Percentiles rank a stretch among this genome's conserved stretches.
phyloP scores from a whole-genome alignment of 768 basidiomycete genomes.

The Crassisporium funariophilum region DNA sequence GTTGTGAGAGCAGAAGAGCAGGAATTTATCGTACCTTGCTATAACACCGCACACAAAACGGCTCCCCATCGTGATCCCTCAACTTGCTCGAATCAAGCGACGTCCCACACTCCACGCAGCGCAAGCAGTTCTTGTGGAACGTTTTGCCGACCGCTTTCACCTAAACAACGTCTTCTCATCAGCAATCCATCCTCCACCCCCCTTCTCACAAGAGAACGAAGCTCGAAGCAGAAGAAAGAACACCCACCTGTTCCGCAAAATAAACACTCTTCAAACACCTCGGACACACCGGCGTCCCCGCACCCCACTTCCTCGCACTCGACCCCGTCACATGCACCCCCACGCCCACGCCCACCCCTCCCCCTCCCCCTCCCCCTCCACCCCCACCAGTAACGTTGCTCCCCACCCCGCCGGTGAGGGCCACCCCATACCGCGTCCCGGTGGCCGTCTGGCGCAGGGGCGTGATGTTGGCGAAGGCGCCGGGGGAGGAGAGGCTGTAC shows the following conservation, averaged over 20 bases:
- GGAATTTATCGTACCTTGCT: conserved; percentile 48
- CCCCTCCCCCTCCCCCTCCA: too few species aligned
- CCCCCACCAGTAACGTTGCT: conserved; percentile 39
- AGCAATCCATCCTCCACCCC: too few species aligned
- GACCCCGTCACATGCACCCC: conserved; percentile 36
- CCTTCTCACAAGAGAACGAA: background rate
- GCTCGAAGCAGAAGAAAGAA: background rate
- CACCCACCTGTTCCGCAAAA: conserved; percentile 77
- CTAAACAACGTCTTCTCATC: too few species aligned
- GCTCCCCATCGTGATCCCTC: conserved; percentile 75
- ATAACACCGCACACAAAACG: conserved; percentile 74
- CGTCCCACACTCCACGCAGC: conserved; percentile 74
- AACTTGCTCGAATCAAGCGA: conserved; percentile 71
- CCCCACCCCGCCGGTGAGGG: conserved; percentile 38
- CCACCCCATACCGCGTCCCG: conserved; percentile 69
- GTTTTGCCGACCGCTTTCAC: conserved; percentile 82
- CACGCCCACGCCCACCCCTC: conserved; percentile 13
- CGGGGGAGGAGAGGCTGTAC: too few species aligned
- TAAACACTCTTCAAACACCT: conserved; percentile 77
- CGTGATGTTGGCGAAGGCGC: conserved; percentile 15
- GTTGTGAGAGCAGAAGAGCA: too few species aligned
- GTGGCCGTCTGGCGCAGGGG: conserved; percentile 44
- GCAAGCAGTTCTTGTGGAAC: conserved; percentile 75
- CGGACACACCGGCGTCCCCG: conserved; percentile 63
- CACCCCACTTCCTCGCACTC: conserved; percentile 51